Percentiles rank a stretch among this genome's conserved stretches.
phyloP scores from a whole-genome alignment of 2,329 filamentous ascomycete genomes.

The Aspergillus sclerotialis region DNA sequence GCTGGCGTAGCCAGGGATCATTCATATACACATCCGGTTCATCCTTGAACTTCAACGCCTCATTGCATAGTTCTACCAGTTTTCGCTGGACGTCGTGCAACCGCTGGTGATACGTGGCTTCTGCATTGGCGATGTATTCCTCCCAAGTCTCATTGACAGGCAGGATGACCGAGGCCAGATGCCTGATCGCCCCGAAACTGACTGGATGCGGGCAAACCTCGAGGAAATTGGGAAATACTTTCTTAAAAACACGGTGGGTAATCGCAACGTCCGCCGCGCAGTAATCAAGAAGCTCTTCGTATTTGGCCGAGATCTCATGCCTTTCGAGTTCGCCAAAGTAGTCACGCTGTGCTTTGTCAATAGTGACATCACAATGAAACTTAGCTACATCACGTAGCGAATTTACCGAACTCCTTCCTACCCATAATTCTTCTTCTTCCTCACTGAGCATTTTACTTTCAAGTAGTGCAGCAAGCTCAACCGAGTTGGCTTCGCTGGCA shows the following conservation, averaged over 20 bases:
- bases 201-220: conserved; percentile 91
- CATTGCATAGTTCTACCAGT: conserved; percentile 65
- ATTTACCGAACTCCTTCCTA: conserved; percentile 89
- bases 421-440: conserved; percentile 93
- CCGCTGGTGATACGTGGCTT: conserved; percentile 72
- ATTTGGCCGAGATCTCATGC: conserved; percentile 58
- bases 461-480: conserved; percentile 65
- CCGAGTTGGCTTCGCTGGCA: conserved; percentile 61
- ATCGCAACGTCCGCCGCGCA: conserved; percentile 91
- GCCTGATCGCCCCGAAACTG: conserved; percentile 87
- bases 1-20: conserved; percentile 86
- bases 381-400: conserved; percentile 92
- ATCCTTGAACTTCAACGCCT: conserved; percentile 67
- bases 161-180: conserved; percentile 87
- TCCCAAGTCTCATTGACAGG: conserved; percentile 87
- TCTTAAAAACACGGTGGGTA: conserved; percentile 89
- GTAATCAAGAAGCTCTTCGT: conserved; percentile 84
- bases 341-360: conserved; percentile 83
- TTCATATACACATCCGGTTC: conserved; percentile 61
- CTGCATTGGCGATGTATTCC: conserved; percentile 72
- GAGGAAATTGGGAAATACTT: conserved; percentile 84
- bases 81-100: conserved; percentile 72
- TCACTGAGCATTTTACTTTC: conserved; percentile 61
- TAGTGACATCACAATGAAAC: conserved; percentile 84
- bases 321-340: conserved; percentile 79